Base-by-base conservation (phyloP, 257 asterid species). In the Gynochthodes officinalis region DNA sequence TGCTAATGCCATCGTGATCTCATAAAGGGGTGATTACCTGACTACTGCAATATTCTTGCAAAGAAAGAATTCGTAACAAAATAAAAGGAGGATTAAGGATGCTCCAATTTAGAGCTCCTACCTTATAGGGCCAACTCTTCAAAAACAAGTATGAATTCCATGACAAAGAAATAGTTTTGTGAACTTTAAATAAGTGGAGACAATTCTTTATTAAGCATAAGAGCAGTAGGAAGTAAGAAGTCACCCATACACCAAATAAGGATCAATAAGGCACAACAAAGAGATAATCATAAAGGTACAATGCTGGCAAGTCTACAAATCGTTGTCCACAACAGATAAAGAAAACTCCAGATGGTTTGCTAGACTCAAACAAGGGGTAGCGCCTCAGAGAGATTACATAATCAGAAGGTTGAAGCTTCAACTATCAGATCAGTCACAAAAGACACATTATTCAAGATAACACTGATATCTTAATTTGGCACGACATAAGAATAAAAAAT, bases 361-460 rank as follows among this genome's bases (percentile, higher is more conserved):
- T 55, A 67, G 64, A 78, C 52, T 40, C 58, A 28, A 16, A 28
- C 35, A 75, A 67, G 30, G 62, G 25, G 67, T 42, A 32, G 67
- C 23, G 35, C 70, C 75, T 37, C 76, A 58, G 27, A 53, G 57
- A 53, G 44, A 69, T 27, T 32, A 55, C 76, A 78, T 25, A 60
- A 13, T 43, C 59, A 72, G 57, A 70, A 37, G 76, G 32, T 27
- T 52, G 65, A 27, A 64, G 59, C 50, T 55, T 37, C 75, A 60
- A 54, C 69, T 16, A 49, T 75, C 53, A 23, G 43, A 61, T 37
- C 48, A 55, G 48, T 57, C 65, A 62, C 32, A 79, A 23, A 23
- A 62, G 73, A 73, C 59, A 61, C 52, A 54, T 79, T 79, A 70
- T 74, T 74, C 58, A n/a, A 52, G 50, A 40, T 15, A 61, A 69